A percentile compares a stretch with the other conserved stretches of the same genome.
phyloP scores from a whole-genome alignment of 208 protist species.

The Trypanosoma conorhini region DNA sequence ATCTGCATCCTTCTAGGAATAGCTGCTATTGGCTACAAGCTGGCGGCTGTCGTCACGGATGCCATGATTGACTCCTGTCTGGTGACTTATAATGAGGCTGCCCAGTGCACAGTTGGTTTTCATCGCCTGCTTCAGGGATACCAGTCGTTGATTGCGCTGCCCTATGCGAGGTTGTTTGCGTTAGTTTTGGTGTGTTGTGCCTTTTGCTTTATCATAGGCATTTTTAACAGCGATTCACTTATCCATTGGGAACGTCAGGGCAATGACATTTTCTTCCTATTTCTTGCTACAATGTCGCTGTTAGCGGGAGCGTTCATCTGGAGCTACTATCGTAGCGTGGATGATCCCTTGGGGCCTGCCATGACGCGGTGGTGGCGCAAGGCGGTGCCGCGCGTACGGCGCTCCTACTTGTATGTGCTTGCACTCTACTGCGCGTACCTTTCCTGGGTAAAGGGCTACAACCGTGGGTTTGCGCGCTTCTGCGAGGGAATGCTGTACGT shows the following conservation, averaged over 20 bases:
- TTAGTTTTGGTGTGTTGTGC: conserved; percentile 13
- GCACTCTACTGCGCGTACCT: conserved; percentile 5
- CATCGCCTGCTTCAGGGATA: conserved; percentile 9
- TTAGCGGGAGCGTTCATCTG: not conserved
- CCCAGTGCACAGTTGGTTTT: conserved; percentile 20
- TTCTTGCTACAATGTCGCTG: not conserved
- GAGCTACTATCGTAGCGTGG: conserved; percentile 5
- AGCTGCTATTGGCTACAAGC: conserved; percentile 27
- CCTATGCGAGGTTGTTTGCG: conserved; percentile 6
- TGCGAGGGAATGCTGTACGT: conserved; percentile 33
- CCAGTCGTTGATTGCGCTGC: conserved; percentile 14
- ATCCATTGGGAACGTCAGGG: conserved; percentile 18
- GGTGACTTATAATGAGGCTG: conserved; percentile 16
- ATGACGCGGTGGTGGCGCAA: conserved; percentile 29
- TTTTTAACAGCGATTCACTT: conserved; percentile 23
- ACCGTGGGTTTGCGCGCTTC: conserved; percentile 16
- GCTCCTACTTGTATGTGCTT: conserved; percentile 16
- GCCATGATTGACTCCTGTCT: conserved; percentile 28
- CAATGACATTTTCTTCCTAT: conserved; percentile 11
- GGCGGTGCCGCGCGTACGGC: conserved; percentile 7
- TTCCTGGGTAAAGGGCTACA: conserved; percentile 1
- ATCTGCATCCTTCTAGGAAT: conserved; percentile 18
- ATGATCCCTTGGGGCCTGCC: conserved; percentile 11
- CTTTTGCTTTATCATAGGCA: conserved; percentile 8
- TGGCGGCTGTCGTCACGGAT: conserved; percentile 23